These are phyloP conservation scores for Sonneratia caseolaris DNA, from an alignment of 345 rosid genomes.

Conservation along the genomic window DNA sequence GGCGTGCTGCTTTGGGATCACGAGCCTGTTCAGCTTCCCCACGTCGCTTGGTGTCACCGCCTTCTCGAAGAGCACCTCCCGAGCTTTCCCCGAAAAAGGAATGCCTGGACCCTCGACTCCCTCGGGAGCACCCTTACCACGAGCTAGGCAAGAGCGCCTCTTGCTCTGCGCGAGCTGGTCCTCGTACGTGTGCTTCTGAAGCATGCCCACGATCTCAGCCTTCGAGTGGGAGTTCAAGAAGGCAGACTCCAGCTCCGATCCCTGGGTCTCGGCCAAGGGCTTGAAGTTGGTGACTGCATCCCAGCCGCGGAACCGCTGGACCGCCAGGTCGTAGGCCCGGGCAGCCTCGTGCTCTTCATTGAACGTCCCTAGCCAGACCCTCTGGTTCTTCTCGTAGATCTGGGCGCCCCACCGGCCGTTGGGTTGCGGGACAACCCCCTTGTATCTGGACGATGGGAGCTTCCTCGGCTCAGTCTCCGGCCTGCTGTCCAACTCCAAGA, in stretches of 20 bases:
- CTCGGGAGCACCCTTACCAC: conserved; percentile 12
- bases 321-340: conserved; percentile 72
- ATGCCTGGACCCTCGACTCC: not conserved
- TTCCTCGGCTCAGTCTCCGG: conserved; percentile 73
- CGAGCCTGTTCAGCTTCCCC: conserved; percentile 51
- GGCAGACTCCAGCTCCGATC: conserved; percentile 31
- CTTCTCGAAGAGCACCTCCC: conserved; percentile 43
- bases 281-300: conserved; percentile 77
- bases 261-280: conserved; percentile 14
- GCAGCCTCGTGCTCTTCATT: conserved; percentile 81
- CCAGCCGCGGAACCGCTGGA: conserved; percentile 71
- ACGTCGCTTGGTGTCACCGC: conserved; percentile 56
- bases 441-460: conserved; percentile 76
- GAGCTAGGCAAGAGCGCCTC: conserved; percentile 29
- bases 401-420: conserved; percentile 97
- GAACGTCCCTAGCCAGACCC: conserved; percentile 93
- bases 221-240: conserved; percentile 71
- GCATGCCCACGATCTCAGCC: conserved; percentile 81
- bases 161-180: conserved; percentile 68
- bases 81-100: not conserved
- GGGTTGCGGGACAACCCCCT: conserved; percentile 97
- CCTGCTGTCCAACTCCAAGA: conserved; percentile 49
- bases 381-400: conserved; percentile 92
- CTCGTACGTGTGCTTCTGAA: conserved; percentile 71
- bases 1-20: conserved; percentile 55